Percentiles rank a stretch among this genome's conserved stretches.
These are phyloP conservation scores for Rhododendron vialii DNA, from an alignment of 148 eudicot species.

Conservation along the genomic window DNA sequence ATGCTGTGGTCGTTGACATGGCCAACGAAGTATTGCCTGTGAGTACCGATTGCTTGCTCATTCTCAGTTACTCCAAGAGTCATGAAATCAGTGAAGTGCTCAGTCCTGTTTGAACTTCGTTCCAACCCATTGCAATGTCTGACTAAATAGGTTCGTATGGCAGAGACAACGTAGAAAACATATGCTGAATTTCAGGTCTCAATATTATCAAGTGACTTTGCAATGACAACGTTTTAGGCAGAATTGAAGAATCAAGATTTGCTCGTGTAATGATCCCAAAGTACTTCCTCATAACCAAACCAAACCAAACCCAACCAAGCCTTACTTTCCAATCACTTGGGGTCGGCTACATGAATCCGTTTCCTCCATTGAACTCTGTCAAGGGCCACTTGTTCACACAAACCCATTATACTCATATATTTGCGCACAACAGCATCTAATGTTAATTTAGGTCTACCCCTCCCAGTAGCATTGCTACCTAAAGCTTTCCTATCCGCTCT, in stretches of 20 bases:
- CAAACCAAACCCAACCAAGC: too few species aligned
- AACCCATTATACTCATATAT: too few species aligned
- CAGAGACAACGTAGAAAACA: neutral
- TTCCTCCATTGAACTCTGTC: too few species aligned
- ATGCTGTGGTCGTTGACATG: constrained; percentile 96
- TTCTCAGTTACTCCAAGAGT: neutral
- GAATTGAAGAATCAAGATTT: neutral
- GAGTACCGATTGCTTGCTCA: constrained; percentile 24
- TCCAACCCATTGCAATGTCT: too few species aligned
- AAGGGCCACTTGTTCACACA: too few species aligned
- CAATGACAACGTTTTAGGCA: neutral
- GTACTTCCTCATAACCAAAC: neutral
- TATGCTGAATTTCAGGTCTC: neutral
- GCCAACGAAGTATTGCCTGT: constrained; percentile 98
- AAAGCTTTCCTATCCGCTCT: too few species aligned
- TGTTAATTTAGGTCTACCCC: too few species aligned
- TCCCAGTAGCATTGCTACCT: too few species aligned
- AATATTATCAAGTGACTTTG: neutral
- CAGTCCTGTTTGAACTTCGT: neutral
- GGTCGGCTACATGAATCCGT: too few species aligned
- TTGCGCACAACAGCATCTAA: too few species aligned
- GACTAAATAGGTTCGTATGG: neutral
- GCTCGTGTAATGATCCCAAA: neutral
- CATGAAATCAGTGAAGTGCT: neutral
- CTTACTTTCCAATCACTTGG: too few species aligned